Evolutionary conservation across 2,329 filamentous ascomycete species (phyloP), one percentile per base, ranked within the genome.

Genomic region (Alternaria sp.): DNA sequence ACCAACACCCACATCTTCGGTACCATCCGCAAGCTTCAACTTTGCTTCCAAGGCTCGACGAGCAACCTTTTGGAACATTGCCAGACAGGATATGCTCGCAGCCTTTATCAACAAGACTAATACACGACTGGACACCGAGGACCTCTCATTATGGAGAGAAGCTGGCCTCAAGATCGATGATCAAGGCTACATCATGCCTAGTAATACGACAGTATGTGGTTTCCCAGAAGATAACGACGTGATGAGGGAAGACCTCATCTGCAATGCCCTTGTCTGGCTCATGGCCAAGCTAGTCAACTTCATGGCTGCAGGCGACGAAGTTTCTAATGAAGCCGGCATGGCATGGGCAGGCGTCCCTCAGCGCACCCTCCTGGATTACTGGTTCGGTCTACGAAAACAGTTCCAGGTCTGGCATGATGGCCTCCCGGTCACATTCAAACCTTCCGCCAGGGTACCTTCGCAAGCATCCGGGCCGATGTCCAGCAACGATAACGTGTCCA

Each of bases 31-130:
- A 20, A 73, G 65, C 43, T 64, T 68, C 25, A 72, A 67, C 25
- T 70, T 73, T 45, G 82, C 85, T 2, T 87, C 84, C 3, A 84
- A 85, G 70, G 85, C 82, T 11, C 82, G 87, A 20, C 83, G 80
- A 71, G 87, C 87, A 7, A 87, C 86, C 0, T 90, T 90, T 70
- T 90, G 88, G 88, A 89, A 89, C 65, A 87, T 90, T 72, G 88
- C 87, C 16, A 81, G 87, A 25, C 88, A 90, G 67, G 88, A 90
- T 65, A 88, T 89, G 78, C 79, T 90, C 30, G 85, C 86, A 69
- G 87, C 88, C 54, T 89, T 86, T 66, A 87, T 90, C 67, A 89
- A 89, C 66, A 85, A 87, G 68, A 83, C 82, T 12, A 83, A 85
- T 40, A 89, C 87, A 4, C 83, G 87, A 34, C 79, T 90, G 4